Conservation (phyloP, 2,329 filamentous ascomycete species). For the Hypomyces perniciosus region DNA sequence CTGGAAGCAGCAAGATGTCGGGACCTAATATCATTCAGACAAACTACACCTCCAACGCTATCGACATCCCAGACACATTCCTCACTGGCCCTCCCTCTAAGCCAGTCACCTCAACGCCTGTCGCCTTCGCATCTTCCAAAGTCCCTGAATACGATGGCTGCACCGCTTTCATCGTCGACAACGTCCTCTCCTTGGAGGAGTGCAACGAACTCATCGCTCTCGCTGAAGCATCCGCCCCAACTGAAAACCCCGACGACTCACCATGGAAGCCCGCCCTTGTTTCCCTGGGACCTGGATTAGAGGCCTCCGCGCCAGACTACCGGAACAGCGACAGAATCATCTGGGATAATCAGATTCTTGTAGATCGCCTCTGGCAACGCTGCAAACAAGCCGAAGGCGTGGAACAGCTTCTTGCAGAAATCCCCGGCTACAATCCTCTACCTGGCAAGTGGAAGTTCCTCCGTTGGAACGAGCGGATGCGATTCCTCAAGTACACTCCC, state of each 20-base stretch:
- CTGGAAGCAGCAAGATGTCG: too few relatives aligned
- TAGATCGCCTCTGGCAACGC: slow-evolving; percentile 57
- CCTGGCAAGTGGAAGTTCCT: slow-evolving; percentile 36
- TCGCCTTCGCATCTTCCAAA: slow-evolving; percentile 46
- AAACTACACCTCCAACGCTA: slow-evolving; percentile 9
- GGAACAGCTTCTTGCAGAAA: slow-evolving; percentile 30
- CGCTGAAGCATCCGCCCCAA: slow-evolving; percentile 45
- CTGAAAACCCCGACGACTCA: slow-evolving; percentile 18
- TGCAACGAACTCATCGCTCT: slow-evolving; percentile 49
- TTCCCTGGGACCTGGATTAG: slow-evolving; percentile 56
- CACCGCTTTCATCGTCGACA: slow-evolving; percentile 56
- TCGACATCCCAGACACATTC: slow-evolving; percentile 37
- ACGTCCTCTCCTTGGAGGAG: slow-evolving; percentile 50
- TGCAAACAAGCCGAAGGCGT: slow-evolving; percentile 41
- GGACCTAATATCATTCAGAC: not conserved
- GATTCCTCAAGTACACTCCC: slow-evolving; percentile 65
- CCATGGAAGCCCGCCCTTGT: slow-evolving; percentile 65
- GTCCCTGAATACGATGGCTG: slow-evolving; percentile 46
- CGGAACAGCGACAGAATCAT: slow-evolving; percentile 73
- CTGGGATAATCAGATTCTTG: slow-evolving; percentile 60
- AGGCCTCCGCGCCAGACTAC: slow-evolving; percentile 48
- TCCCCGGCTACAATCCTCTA: slow-evolving; percentile 24
- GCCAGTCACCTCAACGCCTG: slow-evolving; percentile 35
- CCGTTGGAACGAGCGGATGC: slow-evolving; percentile 64
- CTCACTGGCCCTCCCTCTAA: slow-evolving; percentile 33